Percentiles rank a stretch among this genome's conserved stretches.
Evolutionary conservation across 371 early-diverging fungal genomes (phyloP).

Genomic region (Mycotypha africana): DNA sequence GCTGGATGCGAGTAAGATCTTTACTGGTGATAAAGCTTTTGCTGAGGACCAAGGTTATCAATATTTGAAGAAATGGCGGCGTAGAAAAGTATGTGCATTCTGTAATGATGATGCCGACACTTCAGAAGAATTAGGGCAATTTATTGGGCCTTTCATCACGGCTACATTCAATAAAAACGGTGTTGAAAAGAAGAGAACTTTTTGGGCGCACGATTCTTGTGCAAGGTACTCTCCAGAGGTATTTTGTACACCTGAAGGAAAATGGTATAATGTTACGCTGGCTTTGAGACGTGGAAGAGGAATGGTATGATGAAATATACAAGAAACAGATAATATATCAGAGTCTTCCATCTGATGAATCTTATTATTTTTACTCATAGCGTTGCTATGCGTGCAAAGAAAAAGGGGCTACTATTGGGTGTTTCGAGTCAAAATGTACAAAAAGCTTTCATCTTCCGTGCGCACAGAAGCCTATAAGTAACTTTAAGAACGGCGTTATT

Average conservation of each 20-base stretch:
- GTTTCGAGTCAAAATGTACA: conserved; percentile 81
- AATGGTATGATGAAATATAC: conserved; percentile 58
- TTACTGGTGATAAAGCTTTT: conserved; percentile 24
- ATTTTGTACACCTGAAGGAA: conserved; percentile 56
- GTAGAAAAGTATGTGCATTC: conserved; percentile 64
- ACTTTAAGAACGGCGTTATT: conserved; percentile 74
- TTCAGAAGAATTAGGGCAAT: conserved; percentile 45
- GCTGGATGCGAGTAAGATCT: conserved; percentile 32
- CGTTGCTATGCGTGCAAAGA: conserved; percentile 72
- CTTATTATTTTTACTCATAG: conserved; percentile 15
- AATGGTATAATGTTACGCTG: conserved; percentile 83
- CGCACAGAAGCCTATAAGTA: conserved; percentile 62
- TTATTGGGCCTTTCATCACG: conserved; percentile 57
- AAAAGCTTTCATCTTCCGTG: conserved; percentile 82
- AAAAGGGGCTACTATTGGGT: conserved; percentile 87
- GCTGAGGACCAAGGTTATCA: conserved; percentile 42
- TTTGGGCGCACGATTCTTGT: conserved; percentile 87
- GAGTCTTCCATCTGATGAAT: neutral
- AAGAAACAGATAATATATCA: too few species aligned
- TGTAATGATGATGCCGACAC: conserved; percentile 71
- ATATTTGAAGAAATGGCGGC: conserved; percentile 45
- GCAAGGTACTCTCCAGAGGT: conserved; percentile 87
- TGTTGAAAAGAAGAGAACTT: conserved; percentile 47
- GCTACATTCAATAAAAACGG: conserved; percentile 39
- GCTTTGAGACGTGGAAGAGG: conserved; percentile 75